These are phyloP conservation scores for Cornus kousa DNA, from an alignment of 148 eudicot species.

Conservation along the genomic window DNA sequence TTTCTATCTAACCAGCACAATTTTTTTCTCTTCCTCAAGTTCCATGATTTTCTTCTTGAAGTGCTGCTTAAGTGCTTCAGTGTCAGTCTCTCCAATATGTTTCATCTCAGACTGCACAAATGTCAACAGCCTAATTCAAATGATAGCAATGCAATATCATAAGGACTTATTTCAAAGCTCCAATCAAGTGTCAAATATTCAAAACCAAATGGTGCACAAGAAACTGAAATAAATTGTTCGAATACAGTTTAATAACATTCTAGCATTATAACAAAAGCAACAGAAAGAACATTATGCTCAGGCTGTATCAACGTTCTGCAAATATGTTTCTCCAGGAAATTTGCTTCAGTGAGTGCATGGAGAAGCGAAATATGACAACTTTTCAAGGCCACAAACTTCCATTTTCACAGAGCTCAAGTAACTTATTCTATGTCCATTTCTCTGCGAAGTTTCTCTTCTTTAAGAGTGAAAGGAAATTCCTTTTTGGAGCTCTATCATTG, in stretches of 20 bases:
- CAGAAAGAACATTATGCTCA: too few relatives aligned
- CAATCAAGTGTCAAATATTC: background rate
- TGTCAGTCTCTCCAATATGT: slow-evolving; percentile 14
- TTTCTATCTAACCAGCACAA: slow-evolving; percentile 8
- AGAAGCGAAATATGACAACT: too few relatives aligned
- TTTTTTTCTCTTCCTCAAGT: slow-evolving; percentile 25
- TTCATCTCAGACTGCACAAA: slow-evolving; percentile 22
- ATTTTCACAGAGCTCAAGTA: background rate
- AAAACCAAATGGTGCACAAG: too few relatives aligned
- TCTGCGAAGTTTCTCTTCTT: background rate
- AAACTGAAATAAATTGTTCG: too few relatives aligned
- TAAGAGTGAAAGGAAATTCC: background rate
- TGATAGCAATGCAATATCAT: background rate
- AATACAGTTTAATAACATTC: too few relatives aligned
- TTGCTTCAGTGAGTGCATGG: too few relatives aligned
- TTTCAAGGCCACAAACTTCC: background rate
- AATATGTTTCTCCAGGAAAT: too few relatives aligned
- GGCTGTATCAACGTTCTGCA: too few relatives aligned
- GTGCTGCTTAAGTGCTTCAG: slow-evolving; percentile 16
- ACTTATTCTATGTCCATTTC: background rate
- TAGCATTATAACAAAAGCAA: too few relatives aligned
- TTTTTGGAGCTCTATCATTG: background rate
- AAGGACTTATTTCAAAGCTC: background rate
- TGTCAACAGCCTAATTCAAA: background rate
- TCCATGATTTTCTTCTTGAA: slow-evolving; percentile 21